phyloP scores from a whole-genome alignment of 768 basidiomycete species.

The Coprinopsis marcescibilis region DNA sequence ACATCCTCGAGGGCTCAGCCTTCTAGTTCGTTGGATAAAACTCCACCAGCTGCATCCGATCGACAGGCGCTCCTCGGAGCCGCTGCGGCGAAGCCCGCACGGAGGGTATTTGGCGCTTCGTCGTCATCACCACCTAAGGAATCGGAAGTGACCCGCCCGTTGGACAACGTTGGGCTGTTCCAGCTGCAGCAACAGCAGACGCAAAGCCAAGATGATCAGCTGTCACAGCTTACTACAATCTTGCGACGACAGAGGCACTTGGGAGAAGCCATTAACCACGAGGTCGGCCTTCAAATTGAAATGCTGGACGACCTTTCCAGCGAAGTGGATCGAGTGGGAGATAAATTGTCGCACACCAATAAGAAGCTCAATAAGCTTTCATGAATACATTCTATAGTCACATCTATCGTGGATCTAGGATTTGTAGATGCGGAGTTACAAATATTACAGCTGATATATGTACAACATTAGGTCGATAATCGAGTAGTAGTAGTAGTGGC shows the following conservation, averaged over 20 bases:
- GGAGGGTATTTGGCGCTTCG: conserved; percentile 72
- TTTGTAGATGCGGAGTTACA: not conserved
- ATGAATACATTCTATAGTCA: conserved; percentile 20
- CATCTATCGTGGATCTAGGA: too few species aligned
- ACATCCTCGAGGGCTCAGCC: conserved; percentile 29
- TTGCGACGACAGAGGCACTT: conserved; percentile 81
- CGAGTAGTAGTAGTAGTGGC: conserved; percentile 16
- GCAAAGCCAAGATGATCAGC: conserved; percentile 75
- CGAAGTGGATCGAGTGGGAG: conserved; percentile 73
- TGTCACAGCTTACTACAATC: conserved; percentile 76
- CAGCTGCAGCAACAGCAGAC: conserved; percentile 78
- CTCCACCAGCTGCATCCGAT: conserved; percentile 48
- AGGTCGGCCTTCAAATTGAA: conserved; percentile 81
- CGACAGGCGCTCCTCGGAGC: conserved; percentile 60
- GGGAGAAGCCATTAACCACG: conserved; percentile 78
- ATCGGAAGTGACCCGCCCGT: conserved; percentile 78
- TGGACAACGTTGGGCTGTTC: conserved; percentile 79
- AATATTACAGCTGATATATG: conserved; percentile 8
- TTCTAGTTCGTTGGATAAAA: conserved; percentile 21
- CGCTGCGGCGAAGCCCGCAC: conserved; percentile 38
- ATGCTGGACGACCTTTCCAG: conserved; percentile 72
- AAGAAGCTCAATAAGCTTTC: conserved; percentile 78
- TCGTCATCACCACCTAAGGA: conserved; percentile 53
- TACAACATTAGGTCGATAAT: conserved; percentile 12
- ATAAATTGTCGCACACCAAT: conserved; percentile 75